Conservation (phyloP, 768 basidiomycete species). For the Lentinula edodes region DNA sequence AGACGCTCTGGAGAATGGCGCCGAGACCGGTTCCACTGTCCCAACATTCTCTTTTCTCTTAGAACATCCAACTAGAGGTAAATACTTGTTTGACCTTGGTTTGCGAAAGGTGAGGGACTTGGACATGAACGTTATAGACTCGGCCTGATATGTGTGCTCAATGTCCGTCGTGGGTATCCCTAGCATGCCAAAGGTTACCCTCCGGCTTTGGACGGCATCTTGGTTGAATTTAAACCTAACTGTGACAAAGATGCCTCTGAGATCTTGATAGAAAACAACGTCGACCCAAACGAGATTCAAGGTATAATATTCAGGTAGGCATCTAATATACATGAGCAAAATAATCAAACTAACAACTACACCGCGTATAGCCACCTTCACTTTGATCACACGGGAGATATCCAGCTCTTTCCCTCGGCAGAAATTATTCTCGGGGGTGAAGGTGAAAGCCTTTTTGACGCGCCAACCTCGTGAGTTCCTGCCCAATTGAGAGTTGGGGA, state of each 20-base stretch:
- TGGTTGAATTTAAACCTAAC: not conserved
- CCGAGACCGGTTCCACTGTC: too few relatives aligned
- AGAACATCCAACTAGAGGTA: too few relatives aligned
- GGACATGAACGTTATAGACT: not conserved
- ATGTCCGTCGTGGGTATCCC: not conserved
- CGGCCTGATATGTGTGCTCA: not conserved
- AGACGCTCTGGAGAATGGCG: too few relatives aligned
- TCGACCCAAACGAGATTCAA: not conserved
- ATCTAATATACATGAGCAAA: not conserved
- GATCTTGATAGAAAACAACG: not conserved
- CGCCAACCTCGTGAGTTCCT: too few relatives aligned
- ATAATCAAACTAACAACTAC: not conserved
- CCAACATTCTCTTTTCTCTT: too few relatives aligned
- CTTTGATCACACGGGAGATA: conserved; percentile 5
- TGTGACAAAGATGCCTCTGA: not conserved
- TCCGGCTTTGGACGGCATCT: not conserved
- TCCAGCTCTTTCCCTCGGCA: not conserved
- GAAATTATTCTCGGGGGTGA: conserved; percentile 4
- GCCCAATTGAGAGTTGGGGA: too few relatives aligned
- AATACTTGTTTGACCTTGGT: too few relatives aligned
- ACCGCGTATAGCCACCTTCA: not conserved
- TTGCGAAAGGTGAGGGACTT: too few relatives aligned
- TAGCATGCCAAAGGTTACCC: conserved; percentile 1
- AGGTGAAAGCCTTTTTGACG: too few relatives aligned
- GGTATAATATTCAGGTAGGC: conserved; percentile 3